These are phyloP conservation scores for Wallacemonas sp. DNA, from an alignment of 208 protist species.

Conservation along the genomic window DNA sequence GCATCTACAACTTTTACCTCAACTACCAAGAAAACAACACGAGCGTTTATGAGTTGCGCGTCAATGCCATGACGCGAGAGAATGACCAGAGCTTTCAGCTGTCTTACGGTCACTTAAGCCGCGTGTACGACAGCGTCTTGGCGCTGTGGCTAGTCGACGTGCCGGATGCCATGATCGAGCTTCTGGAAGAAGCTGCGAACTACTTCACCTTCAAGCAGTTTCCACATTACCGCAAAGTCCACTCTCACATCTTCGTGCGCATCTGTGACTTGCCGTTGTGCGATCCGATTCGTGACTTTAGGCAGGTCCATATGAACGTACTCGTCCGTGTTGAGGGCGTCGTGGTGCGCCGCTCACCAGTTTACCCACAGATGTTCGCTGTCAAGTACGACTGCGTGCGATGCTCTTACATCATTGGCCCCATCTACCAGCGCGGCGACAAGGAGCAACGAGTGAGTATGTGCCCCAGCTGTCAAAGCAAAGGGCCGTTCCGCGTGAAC, in stretches of 20 bases:
- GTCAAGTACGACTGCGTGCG: slow-evolving; percentile 97
- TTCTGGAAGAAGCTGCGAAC: slow-evolving; percentile 97
- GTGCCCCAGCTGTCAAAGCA: slow-evolving; percentile 92
- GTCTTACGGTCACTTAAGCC: slow-evolving; percentile 93
- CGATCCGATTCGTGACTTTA: slow-evolving; percentile 97
- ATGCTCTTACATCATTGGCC: slow-evolving; percentile 93
- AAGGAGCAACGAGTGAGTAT: slow-evolving; percentile 85
- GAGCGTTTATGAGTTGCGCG: slow-evolving; percentile 81
- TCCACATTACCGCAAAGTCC: slow-evolving; percentile 94
- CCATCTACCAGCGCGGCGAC: slow-evolving; percentile 89
- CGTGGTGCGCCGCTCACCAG: slow-evolving; percentile 96
- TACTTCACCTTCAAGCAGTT: slow-evolving; percentile 90
- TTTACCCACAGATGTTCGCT: slow-evolving; percentile 98
- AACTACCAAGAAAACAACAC: slow-evolving; percentile 85
- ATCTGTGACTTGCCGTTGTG: slow-evolving; percentile 96
- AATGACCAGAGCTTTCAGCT: slow-evolving; percentile 93
- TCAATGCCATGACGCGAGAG: slow-evolving; percentile 90
- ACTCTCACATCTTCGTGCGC: slow-evolving; percentile 94
- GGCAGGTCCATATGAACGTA: slow-evolving; percentile 97
- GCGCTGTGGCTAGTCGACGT: slow-evolving; percentile 97
- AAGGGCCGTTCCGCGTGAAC: slow-evolving; percentile 96
- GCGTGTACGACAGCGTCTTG: slow-evolving; percentile 88
- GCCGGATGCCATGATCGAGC: slow-evolving; percentile 96
- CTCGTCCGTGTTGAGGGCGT: slow-evolving; percentile 98
- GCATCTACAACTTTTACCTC: slow-evolving; percentile 91